phyloP scores from a whole-genome alignment of 2,329 filamentous ascomycete species.

The Xylariaceae sp. region DNA sequence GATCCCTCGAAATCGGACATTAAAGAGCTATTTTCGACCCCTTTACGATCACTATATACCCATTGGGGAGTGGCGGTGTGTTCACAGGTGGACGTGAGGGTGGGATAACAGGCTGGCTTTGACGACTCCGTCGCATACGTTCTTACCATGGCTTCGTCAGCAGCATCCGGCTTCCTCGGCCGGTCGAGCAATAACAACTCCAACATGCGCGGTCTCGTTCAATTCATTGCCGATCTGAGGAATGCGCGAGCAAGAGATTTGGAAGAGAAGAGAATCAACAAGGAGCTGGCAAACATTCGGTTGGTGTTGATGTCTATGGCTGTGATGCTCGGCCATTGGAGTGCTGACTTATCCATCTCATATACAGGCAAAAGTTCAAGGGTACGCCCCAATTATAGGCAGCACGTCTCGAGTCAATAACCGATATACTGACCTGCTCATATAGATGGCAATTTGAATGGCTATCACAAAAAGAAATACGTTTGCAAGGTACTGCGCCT shows the following conservation, averaged over 20 bases:
- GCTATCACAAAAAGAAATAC: conserved; percentile 99
- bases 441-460: conserved; percentile 82
- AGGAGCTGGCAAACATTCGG: conserved; percentile 97
- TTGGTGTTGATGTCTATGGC: conserved; percentile 45
- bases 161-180: conserved; percentile 65
- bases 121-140: conserved; percentile 27
- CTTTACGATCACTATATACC: conserved; percentile 9
- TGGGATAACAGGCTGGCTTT: conserved; percentile 26
- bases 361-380: conserved; percentile 87
- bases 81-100: conserved; percentile 30
- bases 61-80: conserved; percentile 22
- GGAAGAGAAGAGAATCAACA: conserved; percentile 99
- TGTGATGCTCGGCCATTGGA: not conserved
- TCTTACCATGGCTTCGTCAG: conserved; percentile 60
- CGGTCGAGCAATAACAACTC: conserved; percentile 69
- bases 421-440: conserved; percentile 31
- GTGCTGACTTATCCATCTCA: conserved; percentile 23
- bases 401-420: not conserved
- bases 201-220: conserved; percentile 84
- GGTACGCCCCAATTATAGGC: conserved; percentile 48
- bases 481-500: conserved; percentile 79
- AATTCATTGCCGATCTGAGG: conserved; percentile 95
- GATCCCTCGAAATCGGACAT: conserved; percentile 27
- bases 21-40: conserved; percentile 11
- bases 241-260: conserved; percentile 94